Percentiles rank a stretch among this genome's conserved stretches.
Conservation (phyloP, 2,329 filamentous ascomycete species). For the Fusarium goolgardi region DNA sequence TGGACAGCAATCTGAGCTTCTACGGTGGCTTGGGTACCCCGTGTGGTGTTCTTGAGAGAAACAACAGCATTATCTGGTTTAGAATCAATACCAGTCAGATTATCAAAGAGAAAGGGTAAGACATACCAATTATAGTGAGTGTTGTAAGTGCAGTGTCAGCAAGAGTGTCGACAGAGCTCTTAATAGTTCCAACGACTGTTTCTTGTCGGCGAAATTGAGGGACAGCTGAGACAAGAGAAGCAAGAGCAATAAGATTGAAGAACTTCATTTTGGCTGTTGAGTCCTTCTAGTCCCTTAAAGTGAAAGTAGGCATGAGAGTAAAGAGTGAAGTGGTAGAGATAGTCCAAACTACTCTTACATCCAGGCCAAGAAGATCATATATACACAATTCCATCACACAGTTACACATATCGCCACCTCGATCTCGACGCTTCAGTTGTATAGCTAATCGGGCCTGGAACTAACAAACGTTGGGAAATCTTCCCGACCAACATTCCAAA, state of each 20-base stretch:
- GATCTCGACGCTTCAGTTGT: neutral
- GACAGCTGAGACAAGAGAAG: constrained; percentile 24
- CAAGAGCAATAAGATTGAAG: constrained; percentile 22
- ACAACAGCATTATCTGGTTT: neutral
- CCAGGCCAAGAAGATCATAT: constrained; percentile 9
- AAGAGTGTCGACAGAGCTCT: neutral
- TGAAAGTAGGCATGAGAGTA: neutral
- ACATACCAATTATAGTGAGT: constrained; percentile 16
- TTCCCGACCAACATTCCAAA: constrained; percentile 23
- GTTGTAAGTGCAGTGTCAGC: fast-evolving
- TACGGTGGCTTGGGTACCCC: neutral
- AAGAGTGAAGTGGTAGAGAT: neutral
- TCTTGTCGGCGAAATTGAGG: constrained; percentile 21
- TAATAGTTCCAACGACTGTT: constrained; percentile 16
- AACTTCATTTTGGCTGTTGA: constrained; percentile 30
- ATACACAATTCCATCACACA: constrained; percentile 8
- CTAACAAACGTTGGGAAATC: constrained; percentile 9
- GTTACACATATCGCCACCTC: constrained; percentile 1
- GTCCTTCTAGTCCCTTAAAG: neutral
- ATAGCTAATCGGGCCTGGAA: neutral
- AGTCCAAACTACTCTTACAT: neutral
- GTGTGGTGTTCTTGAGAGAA: neutral
- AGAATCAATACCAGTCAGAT: neutral
- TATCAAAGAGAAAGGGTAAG: fast-evolving
- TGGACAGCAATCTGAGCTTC: neutral